Evolutionary conservation across 495 filamentous ascomycete species (phyloP).

Genomic region (Margaritispora aquatica): DNA sequence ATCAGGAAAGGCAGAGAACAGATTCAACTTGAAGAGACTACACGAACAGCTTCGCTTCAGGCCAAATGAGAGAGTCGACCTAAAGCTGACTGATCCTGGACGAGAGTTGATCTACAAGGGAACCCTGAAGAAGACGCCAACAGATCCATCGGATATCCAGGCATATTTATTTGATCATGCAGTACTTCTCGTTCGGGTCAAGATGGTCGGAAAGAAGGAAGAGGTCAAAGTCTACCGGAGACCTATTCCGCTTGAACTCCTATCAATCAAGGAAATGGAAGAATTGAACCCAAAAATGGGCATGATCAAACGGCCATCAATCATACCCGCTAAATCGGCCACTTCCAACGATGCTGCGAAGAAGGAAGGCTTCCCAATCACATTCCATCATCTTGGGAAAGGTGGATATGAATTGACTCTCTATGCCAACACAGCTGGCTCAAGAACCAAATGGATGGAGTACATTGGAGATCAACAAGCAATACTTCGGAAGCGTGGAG

Average conservation of each 20-base stretch:
- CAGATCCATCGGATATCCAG: conserved; percentile 81
- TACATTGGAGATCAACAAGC: conserved; percentile 87
- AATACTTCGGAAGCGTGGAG: conserved; percentile 75
- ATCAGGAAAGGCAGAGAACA: conserved; percentile 95
- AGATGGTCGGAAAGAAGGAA: conserved; percentile 86
- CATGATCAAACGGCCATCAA: conserved; percentile 75
- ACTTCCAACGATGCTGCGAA: conserved; percentile 36
- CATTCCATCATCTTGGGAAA: conserved; percentile 96
- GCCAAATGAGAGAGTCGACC: conserved; percentile 80
- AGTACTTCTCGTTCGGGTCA: conserved; percentile 80
- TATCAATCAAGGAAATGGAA: conserved; percentile 95
- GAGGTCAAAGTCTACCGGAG: conserved; percentile 91
- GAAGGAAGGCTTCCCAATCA: conserved; percentile 87
- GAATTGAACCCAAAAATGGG: conserved; percentile 80
- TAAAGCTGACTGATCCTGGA: conserved; percentile 90
- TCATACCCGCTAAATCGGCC: conserved; percentile 61
- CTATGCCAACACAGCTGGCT: conserved; percentile 72
- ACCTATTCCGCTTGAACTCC: conserved; percentile 90
- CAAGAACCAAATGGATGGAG: conserved; percentile 91
- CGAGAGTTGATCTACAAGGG: conserved; percentile 92
- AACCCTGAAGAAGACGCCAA: conserved; percentile 83
- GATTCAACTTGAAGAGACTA: conserved; percentile 89
- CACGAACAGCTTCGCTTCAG: conserved; percentile 85
- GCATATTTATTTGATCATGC: conserved; percentile 97
- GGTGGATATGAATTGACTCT: conserved; percentile 92